Evolutionary conservation across 2,329 filamentous ascomycete species (phyloP).

Genomic region (Penicillium occitanis): DNA sequence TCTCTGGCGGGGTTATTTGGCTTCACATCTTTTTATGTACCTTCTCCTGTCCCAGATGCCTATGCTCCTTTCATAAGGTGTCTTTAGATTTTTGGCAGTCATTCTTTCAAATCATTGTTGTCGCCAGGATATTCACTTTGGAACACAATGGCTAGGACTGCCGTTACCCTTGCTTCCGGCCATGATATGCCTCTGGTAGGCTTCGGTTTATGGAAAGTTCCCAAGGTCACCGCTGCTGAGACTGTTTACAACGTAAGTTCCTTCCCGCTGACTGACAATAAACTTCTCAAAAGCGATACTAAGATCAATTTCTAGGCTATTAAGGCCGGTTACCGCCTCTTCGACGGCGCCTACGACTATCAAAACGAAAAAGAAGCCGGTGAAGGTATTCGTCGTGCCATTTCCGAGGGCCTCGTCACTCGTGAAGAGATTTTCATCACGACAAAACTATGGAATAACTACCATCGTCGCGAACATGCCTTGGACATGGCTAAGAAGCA

Average conservation of each 20-base stretch:
- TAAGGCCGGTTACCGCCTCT: background rate
- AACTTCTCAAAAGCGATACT: background rate
- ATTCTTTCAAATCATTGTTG: background rate
- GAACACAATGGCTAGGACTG: background rate
- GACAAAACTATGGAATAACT: background rate
- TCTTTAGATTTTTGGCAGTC: background rate
- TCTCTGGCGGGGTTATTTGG: background rate
- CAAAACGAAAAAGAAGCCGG: background rate
- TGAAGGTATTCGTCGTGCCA: background rate
- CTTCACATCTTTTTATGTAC: background rate
- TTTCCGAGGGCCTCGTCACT: background rate
- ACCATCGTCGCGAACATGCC: constrained; percentile 22
- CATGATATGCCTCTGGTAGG: background rate
- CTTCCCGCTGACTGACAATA: background rate
- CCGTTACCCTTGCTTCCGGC: background rate
- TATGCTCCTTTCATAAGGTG: background rate
- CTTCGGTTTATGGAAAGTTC: background rate
- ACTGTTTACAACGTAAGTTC: background rate
- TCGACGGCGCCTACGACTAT: background rate
- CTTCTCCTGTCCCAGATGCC: background rate
- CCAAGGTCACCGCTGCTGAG: background rate
- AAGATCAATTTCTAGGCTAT: background rate
- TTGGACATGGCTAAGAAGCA: background rate
- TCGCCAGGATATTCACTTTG: background rate
- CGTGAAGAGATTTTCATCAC: background rate